phyloP scores from a whole-genome alignment of 106 monocot species.

The Platanthera guangdongensis region DNA sequence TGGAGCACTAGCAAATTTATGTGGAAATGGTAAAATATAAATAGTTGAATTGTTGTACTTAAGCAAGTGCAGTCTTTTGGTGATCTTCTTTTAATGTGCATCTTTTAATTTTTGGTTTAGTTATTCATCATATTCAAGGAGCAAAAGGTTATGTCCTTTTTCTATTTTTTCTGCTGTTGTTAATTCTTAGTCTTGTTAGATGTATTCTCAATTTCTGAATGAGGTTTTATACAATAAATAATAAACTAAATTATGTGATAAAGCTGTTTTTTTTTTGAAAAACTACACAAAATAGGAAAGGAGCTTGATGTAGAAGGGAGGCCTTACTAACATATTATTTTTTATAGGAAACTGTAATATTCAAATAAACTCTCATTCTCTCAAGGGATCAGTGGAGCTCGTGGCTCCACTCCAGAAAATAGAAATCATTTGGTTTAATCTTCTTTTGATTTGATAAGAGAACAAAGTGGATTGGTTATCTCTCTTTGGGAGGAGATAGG shows the following conservation, averaged over 20 bases:
- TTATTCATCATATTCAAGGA: neutral
- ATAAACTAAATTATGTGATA: neutral
- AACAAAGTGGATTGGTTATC: too few species aligned
- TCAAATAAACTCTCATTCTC: too few species aligned
- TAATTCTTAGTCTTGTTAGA: constrained; percentile 1
- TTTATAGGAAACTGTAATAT: neutral
- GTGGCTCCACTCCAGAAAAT: too few species aligned
- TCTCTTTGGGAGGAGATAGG: too few species aligned
- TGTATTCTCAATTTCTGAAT: neutral
- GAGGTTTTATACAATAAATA: neutral
- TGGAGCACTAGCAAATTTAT: constrained; percentile 84
- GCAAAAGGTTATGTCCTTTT: neutral
- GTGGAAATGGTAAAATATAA: constrained; percentile 62
- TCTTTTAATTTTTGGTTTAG: neutral
- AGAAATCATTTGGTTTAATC: too few species aligned
- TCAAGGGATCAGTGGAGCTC: too few species aligned
- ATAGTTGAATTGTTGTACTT: neutral
- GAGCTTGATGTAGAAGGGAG: neutral
- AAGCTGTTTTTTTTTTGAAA: neutral
- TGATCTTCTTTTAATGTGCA: neutral
- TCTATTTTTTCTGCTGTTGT: neutral
- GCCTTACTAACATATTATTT: neutral
- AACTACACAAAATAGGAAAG: neutral
- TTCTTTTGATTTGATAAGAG: too few species aligned
- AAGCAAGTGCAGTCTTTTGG: neutral